Evolutionary conservation across 2,329 filamentous ascomycete genomes (phyloP).

Genomic region (Epicoccum sorghinum): DNA sequence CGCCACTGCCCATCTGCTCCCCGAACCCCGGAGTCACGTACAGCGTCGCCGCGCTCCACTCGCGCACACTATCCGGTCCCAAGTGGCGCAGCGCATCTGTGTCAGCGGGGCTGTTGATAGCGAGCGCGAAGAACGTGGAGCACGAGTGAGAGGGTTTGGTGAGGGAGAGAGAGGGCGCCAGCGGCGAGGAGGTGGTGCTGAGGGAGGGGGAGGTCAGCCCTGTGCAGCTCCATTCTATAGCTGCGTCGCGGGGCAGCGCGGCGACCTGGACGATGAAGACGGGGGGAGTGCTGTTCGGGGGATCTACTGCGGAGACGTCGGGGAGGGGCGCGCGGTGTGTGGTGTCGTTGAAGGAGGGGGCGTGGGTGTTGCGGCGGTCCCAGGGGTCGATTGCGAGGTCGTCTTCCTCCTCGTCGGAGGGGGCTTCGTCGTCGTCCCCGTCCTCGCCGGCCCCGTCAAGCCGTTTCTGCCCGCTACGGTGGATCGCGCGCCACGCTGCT

Average conservation of each 20-base stretch:
- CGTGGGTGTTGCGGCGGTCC: constrained; percentile 67
- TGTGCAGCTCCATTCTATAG: constrained; percentile 83
- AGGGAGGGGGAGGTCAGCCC: constrained; percentile 54
- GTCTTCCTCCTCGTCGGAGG: constrained; percentile 43
- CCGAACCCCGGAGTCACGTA: constrained; percentile 26
- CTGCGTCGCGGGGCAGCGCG: constrained; percentile 73
- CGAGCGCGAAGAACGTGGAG: constrained; percentile 23
- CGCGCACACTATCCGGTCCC: constrained; percentile 3
- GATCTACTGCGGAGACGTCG: constrained; percentile 10
- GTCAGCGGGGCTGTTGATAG: constrained; percentile 14
- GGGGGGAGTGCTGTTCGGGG: constrained; percentile 52
- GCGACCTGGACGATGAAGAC: constrained; percentile 78
- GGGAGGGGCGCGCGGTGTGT: constrained; percentile 52
- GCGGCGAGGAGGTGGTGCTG: not conserved
- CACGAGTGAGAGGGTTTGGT: not conserved
- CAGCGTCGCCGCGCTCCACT: constrained; percentile 29
- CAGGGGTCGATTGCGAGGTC: constrained; percentile 67
- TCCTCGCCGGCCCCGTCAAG: constrained; percentile 39
- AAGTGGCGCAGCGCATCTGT: constrained; percentile 2
- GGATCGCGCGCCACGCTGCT: constrained; percentile 52
- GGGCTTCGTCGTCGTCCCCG: constrained; percentile 40
- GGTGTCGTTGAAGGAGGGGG: constrained; percentile 25
- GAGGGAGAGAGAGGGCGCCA: not conserved
- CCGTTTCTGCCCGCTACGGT: constrained; percentile 1
- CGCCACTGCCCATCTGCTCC: not conserved